Evolutionary conservation across 495 filamentous ascomycete species (phyloP).

Genomic region (Parachaetomium inaequale): DNA sequence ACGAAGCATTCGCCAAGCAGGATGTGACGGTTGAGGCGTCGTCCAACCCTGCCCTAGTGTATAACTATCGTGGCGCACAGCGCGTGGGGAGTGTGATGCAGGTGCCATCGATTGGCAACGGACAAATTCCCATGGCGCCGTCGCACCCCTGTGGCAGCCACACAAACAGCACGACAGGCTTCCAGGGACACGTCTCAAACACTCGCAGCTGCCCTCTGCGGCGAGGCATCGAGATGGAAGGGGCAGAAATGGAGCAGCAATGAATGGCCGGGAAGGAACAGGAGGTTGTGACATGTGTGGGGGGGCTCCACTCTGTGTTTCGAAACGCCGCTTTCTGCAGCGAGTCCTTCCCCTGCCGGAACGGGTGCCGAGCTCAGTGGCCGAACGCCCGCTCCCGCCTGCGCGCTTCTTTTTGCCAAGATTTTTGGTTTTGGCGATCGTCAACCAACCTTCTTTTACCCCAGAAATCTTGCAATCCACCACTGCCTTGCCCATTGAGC

Average conservation of each 20-base stretch:
- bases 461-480: not conserved
- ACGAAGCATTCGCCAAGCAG: not conserved
- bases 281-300: not conserved
- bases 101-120: slow-evolving; percentile 18
- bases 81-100: not conserved
- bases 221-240: slow-evolving; percentile 11
- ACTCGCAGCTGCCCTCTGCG: slow-evolving; percentile 7
- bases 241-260: not conserved
- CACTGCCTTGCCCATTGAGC: not conserved
- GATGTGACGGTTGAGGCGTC: slow-evolving; percentile 7
- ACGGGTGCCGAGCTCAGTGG: not conserved
- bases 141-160: slow-evolving; percentile 17
- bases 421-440: slow-evolving; percentile 11
- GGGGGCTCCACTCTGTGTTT: slow-evolving; percentile 20
- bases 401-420: slow-evolving; percentile 3
- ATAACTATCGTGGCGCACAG: not conserved
- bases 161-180: slow-evolving; percentile 11
- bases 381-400: not conserved
- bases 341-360: not conserved
- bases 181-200: slow-evolving; percentile 26
- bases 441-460: slow-evolving; percentile 5
- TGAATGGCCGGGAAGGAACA: slow-evolving; percentile 1
- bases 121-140: not conserved
- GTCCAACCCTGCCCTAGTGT: not conserved
- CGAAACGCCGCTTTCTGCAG: slow-evolving; percentile 17